Base-by-base conservation (phyloP, 352 stramenopile genomes). In the Globisporangium canariense region DNA sequence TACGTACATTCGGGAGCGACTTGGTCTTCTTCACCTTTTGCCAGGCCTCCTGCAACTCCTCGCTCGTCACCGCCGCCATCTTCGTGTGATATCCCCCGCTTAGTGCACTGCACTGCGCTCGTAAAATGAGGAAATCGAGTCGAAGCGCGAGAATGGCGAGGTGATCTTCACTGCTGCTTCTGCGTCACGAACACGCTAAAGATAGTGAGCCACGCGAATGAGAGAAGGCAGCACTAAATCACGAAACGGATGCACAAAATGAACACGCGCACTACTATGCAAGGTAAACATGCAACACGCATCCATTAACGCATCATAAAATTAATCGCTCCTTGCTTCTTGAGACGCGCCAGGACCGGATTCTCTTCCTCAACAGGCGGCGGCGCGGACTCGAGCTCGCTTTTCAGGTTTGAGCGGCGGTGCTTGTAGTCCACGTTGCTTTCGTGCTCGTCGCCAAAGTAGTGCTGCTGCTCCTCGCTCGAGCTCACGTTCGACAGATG, bases 251-350 rank as follows among this genome's bases (percentile, higher is more conserved):
- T 54, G 14, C 18, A 58, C n/a, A 6, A 41, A 58, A 58, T 46
- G 9, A 13, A 20, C 32, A 46, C 30, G 18, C 30, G 38, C 32
- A 43, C 11, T 58, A 41, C 45, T 7, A 52, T 30, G 3, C 46
- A 51, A 13, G 3, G 41, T 45, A 32, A 36, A 46, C 32, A 58
- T 10, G n/a, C 52, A 20, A n/a, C 32, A 46, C 20, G 40, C 32
- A 68, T 59, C 30, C 45, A 71, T 65, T 73, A 86, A 78, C 79
- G 76, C 71, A 86, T 75, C 82, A 91, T 93, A 75, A 91, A 93
- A 69, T 90, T 91, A 64, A 93, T 67, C n/a, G 85, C 85, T 20
- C 85, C 85, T 54, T 93, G 85, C 64, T 91, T 91, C 62, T 83
- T 86, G 6, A 93, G 78, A 25, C 85, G 85, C 20, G 79, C 82